Base-by-base conservation (phyloP, 2,329 filamentous ascomycete genomes). In the Cordyceps tenuipes region DNA sequence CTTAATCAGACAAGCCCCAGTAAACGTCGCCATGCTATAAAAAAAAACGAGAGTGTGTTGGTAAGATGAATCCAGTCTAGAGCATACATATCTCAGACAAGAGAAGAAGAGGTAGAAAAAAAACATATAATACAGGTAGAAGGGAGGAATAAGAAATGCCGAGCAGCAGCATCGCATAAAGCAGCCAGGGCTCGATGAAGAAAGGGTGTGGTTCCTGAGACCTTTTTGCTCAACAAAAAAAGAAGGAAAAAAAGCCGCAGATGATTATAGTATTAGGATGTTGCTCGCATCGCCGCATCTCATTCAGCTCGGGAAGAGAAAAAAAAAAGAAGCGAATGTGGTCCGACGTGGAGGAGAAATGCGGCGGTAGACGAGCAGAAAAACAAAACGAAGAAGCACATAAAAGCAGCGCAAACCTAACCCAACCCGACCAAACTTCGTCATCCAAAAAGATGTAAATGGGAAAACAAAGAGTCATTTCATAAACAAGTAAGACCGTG, bases 391-490 rank as follows among this genome's bases (percentile, higher is more conserved):
- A 29, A 29, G 29, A 8, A 8, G 29, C 29, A 29, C 49, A 47
- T 43, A 53, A 23, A 49, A 52, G 52, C 23, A 50, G 10, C 46
- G 34, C 46, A 62, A 36, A 59, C 46, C 50, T 5, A 41, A 53
- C 47, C 51, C 4, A 48, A 57, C 44, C 46, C 46, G 31, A 41
- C 53, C 57, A 21, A 41, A 34, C 50, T n/a, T 53, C 51, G 52
- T 61, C 52, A 62, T 63, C 65, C 62, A 64, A 68, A 67, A 63
- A 48, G 5, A 8, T 10, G 34, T 43, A 44, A 7, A 58, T 49
- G 36, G 34, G 26, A 46, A 51, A 58, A 13, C 43, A 44, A 34
- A 52, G 13, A 52, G 13, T 26, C 48, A 46, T 46, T 52, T 58
- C 56, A 46, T 58, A 44, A 52, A n/a, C 26, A 23, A 44, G 5